These are phyloP conservation scores for Capsicum rhomboideum DNA, from an alignment of 257 asterid genomes.

Conservation along the genomic window DNA sequence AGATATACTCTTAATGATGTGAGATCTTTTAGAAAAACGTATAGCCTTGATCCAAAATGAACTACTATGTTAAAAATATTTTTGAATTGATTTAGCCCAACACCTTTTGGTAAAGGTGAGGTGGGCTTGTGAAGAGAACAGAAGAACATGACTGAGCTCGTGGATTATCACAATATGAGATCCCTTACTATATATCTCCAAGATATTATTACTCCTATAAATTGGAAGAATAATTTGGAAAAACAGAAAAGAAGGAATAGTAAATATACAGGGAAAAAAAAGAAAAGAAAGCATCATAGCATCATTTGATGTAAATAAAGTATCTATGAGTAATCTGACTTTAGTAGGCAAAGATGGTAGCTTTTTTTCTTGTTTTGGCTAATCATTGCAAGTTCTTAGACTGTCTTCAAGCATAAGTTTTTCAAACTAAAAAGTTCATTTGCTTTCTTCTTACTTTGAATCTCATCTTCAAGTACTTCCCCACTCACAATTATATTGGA, in stretches of 20 bases:
- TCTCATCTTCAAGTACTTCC: slow-evolving; percentile 10
- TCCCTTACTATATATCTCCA: not conserved
- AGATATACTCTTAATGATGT: not conserved
- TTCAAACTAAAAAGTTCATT: slow-evolving; percentile 7
- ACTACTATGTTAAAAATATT: not conserved
- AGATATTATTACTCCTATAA: not conserved
- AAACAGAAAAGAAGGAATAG: not conserved
- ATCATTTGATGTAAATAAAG: slow-evolving; percentile 20
- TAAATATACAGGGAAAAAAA: not conserved
- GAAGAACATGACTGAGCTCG: not conserved
- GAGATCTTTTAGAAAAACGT: not conserved
- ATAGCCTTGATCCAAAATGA: too few relatives aligned
- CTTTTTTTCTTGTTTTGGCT: slow-evolving; percentile 19
- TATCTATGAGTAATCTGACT: slow-evolving; percentile 4
- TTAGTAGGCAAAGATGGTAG: slow-evolving; percentile 4
- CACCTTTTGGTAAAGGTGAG: not conserved
- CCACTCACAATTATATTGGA: not conserved
- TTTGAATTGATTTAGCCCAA: not conserved
- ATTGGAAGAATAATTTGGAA: not conserved
- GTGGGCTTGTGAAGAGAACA: not conserved
- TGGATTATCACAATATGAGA: not conserved
- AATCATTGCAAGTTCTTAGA: slow-evolving; percentile 13
- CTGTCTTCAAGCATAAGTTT: slow-evolving; percentile 31
- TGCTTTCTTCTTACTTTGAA: slow-evolving; percentile 14
- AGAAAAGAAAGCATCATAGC: slow-evolving; percentile 12